phyloP scores from a whole-genome alignment of 768 basidiomycete genomes.

The Agaricus blazei region DNA sequence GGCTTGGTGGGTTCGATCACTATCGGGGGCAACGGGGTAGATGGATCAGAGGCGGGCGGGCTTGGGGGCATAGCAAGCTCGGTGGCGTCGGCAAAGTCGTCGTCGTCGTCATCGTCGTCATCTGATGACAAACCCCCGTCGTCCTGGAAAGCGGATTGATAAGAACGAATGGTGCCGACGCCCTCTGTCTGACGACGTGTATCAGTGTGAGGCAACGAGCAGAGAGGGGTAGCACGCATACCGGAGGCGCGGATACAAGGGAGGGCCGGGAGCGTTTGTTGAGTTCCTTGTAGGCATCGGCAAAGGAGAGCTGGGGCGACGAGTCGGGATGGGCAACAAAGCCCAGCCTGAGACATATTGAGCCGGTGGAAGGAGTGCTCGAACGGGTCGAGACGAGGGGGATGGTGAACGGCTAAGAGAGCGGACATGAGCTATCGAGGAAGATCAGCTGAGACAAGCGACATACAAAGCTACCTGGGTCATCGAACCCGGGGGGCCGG shows the following conservation, averaged over 20 bases:
- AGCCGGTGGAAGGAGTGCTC: constrained; percentile 33
- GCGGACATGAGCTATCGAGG: neutral
- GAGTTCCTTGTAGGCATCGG: constrained; percentile 60
- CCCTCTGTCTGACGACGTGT: constrained; percentile 62
- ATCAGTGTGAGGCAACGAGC: neutral
- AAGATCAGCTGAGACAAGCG: neutral
- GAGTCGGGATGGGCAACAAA: constrained; percentile 41
- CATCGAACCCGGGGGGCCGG: constrained; percentile 47
- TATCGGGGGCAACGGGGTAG: constrained; percentile 11
- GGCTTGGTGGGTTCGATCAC: constrained; percentile 2
- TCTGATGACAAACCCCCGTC: constrained; percentile 68
- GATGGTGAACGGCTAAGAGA: constrained; percentile 28
- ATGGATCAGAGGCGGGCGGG: constrained; percentile 18
- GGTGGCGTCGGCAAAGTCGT: constrained; percentile 22
- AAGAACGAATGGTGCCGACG: constrained; percentile 75
- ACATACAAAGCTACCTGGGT: constrained; percentile 65
- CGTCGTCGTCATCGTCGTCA: constrained; percentile 27
- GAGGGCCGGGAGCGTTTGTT: constrained; percentile 59
- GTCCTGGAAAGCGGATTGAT: constrained; percentile 57
- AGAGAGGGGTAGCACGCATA: constrained; percentile 28
- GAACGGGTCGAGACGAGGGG: constrained; percentile 37
- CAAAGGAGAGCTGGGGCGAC: constrained; percentile 37
- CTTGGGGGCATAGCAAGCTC: constrained; percentile 14
- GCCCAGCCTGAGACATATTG: constrained; percentile 41
- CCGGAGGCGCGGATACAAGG: constrained; percentile 74